Percentiles rank a stretch among this genome's conserved stretches.
These are phyloP conservation scores for Croton laevigatus DNA, from an alignment of 441 rosid species.

Conservation along the genomic window DNA sequence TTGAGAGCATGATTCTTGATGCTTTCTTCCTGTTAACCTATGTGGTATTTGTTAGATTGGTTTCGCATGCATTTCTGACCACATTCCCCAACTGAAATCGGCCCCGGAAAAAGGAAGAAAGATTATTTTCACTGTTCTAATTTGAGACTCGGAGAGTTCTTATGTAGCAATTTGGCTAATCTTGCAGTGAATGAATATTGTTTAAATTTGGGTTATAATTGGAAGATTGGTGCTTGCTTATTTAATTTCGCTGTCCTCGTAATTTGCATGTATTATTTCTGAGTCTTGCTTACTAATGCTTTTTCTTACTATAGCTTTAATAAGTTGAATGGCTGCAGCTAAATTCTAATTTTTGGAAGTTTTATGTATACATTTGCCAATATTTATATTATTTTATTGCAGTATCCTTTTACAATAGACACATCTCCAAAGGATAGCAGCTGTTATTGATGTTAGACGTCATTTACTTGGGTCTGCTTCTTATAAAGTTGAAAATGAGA, in stretches of 20 bases:
- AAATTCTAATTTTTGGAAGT: not conserved
- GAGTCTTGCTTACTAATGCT: not conserved
- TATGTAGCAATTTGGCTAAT: not conserved
- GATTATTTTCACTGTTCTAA: not conserved
- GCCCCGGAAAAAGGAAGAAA: not conserved
- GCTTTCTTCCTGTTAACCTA: constrained; percentile 1
- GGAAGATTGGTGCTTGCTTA: not conserved
- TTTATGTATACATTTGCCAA: not conserved
- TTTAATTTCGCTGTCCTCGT: not conserved
- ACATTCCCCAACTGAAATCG: not conserved
- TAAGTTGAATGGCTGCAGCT: not conserved
- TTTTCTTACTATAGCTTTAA: not conserved
- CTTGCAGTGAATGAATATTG: not conserved
- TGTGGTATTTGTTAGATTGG: constrained; percentile 1
- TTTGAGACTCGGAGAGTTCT: not conserved
- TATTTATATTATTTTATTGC: not conserved
- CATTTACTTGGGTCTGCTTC: not conserved
- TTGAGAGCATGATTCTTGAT: not conserved
- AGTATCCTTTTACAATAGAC: not conserved
- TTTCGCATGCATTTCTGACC: not conserved
- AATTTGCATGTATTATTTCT: not conserved
- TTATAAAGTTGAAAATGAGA: not conserved
- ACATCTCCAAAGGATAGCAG: not conserved
- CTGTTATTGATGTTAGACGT: not conserved
- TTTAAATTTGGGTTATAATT: constrained; percentile 1